Conservation (phyloP, 352 stramenopile genomes). For the Pythium grandisporangium region DNA sequence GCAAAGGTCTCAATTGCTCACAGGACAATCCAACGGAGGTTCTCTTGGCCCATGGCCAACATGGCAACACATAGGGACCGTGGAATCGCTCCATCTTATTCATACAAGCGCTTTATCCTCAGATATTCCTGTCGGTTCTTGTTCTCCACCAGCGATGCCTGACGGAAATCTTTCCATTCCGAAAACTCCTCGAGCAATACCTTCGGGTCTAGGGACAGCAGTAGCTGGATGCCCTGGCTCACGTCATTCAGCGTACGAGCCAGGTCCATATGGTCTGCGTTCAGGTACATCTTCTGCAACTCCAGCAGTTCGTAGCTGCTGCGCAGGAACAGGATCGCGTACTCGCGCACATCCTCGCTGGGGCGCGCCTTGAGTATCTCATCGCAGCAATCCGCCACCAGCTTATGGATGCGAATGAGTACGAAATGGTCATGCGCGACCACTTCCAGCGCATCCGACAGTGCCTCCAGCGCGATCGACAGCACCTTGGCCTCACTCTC, state of each 20-base stretch:
- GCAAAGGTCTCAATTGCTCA: too few relatives aligned
- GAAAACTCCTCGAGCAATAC: slow-evolving; percentile 80
- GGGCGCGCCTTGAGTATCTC: slow-evolving; percentile 58
- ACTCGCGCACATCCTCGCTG: slow-evolving; percentile 60
- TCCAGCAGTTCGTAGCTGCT: slow-evolving; percentile 83
- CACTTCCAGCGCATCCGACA: slow-evolving; percentile 78
- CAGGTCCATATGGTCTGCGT: slow-evolving; percentile 88
- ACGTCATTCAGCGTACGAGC: slow-evolving; percentile 89
- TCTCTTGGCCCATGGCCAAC: too few relatives aligned
- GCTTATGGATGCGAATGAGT: slow-evolving; percentile 86
- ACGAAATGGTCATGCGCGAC: slow-evolving; percentile 80
- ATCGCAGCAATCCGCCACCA: slow-evolving; percentile 89
- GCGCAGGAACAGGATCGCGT: slow-evolving; percentile 82
- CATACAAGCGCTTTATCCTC: slow-evolving; percentile 89
- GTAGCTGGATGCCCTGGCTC: slow-evolving; percentile 84
- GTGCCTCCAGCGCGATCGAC: slow-evolving; percentile 58
- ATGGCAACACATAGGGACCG: too few relatives aligned
- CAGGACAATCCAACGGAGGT: too few relatives aligned
- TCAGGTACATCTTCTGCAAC: slow-evolving; percentile 76
- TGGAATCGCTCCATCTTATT: too few relatives aligned
- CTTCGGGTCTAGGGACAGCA: slow-evolving; percentile 82
- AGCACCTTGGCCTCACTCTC: slow-evolving; percentile 41
- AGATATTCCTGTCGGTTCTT: slow-evolving; percentile 85
- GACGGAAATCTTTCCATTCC: slow-evolving; percentile 79
- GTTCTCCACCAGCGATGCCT: slow-evolving; percentile 86